phyloP scores from a whole-genome alignment of 257 asterid genomes.

The Gynochthodes officinalis region DNA sequence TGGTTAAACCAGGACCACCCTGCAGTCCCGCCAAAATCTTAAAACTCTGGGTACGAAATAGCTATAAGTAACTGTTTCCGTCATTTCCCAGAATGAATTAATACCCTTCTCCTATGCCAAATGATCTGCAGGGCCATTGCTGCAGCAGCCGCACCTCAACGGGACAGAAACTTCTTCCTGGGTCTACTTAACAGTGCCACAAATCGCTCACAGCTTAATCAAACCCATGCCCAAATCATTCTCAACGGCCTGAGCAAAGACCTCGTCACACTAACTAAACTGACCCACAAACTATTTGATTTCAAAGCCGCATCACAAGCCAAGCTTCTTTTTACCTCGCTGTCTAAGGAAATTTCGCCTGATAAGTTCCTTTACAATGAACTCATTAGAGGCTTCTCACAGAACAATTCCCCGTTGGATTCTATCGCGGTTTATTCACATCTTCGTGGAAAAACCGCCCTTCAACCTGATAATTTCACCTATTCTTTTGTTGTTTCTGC shows the following conservation, averaged over 20 bases:
- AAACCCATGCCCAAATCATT: conserved; percentile 66
- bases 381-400: conserved; percentile 59
- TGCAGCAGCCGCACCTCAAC: conserved; percentile 27
- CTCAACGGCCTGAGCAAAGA: conserved; percentile 41
- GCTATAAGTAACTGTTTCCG: too few species aligned
- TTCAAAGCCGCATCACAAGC: conserved; percentile 52
- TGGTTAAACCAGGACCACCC: too few species aligned
- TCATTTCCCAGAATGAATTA: not conserved
- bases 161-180: conserved; percentile 52
- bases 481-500: conserved; percentile 62
- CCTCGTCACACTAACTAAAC: conserved; percentile 56
- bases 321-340: conserved; percentile 45
- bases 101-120: conserved; percentile 11
- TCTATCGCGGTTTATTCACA: conserved; percentile 45
- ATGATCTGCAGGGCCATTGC: conserved; percentile 51
- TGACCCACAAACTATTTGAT: conserved; percentile 60
- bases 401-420: conserved; percentile 40
- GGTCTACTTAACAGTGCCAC: conserved; percentile 43
- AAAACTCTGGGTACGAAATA: too few species aligned
- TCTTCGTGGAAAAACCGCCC: conserved; percentile 36
- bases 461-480: conserved; percentile 71
- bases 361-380: conserved; percentile 84
- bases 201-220: conserved; percentile 50
- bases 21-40: too few species aligned
- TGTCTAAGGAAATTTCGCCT: conserved; percentile 37